These are phyloP conservation scores for Lachnellula willkommii DNA, from an alignment of 2,329 filamentous ascomycete species.

Conservation along the genomic window DNA sequence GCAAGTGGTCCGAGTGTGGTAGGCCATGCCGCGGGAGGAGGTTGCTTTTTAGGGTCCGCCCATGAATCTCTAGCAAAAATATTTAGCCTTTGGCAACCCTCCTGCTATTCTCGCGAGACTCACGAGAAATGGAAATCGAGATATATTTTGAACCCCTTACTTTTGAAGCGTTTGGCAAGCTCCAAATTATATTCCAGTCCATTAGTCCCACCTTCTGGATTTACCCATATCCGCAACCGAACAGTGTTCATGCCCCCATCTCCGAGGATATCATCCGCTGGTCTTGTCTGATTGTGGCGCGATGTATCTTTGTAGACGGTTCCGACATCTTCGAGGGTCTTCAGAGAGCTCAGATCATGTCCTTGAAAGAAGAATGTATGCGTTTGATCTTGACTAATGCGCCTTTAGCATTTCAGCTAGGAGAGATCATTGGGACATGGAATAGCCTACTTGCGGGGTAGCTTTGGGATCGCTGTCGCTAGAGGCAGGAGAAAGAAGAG, in stretches of 20 bases:
- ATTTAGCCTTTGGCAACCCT: not conserved
- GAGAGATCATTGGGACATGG: not conserved
- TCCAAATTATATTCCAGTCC: constrained; percentile 64
- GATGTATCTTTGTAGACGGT: constrained; percentile 34
- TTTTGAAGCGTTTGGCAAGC: constrained; percentile 58
- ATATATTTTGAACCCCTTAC: constrained; percentile 51
- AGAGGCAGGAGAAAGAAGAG: constrained; percentile 3
- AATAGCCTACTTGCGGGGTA: not conserved
- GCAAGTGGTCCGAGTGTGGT: constrained; percentile 51
- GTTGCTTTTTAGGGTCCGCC: constrained; percentile 63
- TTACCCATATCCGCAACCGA: constrained; percentile 67
- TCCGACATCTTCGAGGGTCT: constrained; percentile 33
- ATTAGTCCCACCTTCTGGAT: constrained; percentile 58
- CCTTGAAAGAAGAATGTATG: constrained; percentile 33
- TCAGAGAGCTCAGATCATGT: constrained; percentile 36
- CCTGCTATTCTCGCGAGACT: constrained; percentile 3
- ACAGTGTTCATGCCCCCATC: constrained; percentile 62
- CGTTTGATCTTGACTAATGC: not conserved
- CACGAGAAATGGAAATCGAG: constrained; percentile 56
- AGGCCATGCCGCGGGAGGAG: constrained; percentile 59
- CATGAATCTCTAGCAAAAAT: constrained; percentile 52
- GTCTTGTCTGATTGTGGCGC: constrained; percentile 33
- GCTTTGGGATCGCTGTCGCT: constrained; percentile 4
- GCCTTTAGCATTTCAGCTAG: not conserved
- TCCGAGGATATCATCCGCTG: constrained; percentile 58